phyloP scores from a whole-genome alignment of 306 rosid species.

The Rosa persica region DNA sequence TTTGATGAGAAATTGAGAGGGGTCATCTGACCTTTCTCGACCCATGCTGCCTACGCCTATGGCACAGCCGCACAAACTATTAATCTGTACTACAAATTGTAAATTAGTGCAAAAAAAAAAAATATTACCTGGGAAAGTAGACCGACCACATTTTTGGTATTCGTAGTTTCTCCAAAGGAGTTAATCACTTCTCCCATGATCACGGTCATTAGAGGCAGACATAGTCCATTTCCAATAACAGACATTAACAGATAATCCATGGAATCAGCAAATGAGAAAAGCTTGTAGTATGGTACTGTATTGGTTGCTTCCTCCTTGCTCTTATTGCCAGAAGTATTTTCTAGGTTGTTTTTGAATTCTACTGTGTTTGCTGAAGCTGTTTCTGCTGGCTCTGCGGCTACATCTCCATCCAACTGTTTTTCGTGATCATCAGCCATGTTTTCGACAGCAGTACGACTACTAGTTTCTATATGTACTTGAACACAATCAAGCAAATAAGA shows the following conservation, averaged over 20 bases:
- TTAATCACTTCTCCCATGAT: constrained; percentile 3
- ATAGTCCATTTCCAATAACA: background rate
- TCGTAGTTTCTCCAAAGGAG: background rate
- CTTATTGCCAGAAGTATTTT: background rate
- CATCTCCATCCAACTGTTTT: background rate
- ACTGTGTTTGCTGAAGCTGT: background rate
- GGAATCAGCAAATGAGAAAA: constrained; percentile 4
- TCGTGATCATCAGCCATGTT: background rate
- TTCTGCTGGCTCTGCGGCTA: background rate
- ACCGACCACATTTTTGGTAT: background rate
- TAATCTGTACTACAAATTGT: background rate
- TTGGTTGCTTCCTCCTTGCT: background rate
- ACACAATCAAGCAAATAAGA: background rate
- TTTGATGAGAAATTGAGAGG: too few species aligned
- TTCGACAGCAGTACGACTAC: background rate
- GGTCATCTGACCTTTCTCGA: too few species aligned
- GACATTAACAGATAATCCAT: constrained; percentile 4
- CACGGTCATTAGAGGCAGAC: constrained; percentile 8
- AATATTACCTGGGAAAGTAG: background rate
- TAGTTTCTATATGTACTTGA: background rate
- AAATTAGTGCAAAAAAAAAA: background rate
- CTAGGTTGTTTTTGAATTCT: background rate
- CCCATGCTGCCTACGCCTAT: too few species aligned
- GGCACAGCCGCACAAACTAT: too few species aligned
- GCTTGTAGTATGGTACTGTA: background rate